phyloP scores from a whole-genome alignment of 345 rosid genomes.

The Aurinia saxatilis region DNA sequence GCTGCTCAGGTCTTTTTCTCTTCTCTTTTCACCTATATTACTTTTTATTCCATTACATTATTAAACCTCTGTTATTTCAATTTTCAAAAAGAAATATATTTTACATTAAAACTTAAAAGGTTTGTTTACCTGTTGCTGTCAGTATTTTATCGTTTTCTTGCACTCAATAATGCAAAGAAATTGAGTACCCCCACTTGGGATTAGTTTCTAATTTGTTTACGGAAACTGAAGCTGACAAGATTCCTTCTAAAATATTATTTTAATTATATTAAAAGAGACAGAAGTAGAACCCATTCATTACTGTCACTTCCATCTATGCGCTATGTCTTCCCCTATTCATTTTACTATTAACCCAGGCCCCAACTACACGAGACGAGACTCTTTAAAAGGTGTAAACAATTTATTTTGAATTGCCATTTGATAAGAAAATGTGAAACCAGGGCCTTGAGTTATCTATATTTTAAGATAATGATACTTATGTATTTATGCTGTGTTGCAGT shows the following conservation, averaged over 20 bases:
- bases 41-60: neutral
- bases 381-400: too few species aligned
- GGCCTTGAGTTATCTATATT: neutral
- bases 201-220: slow-evolving; percentile 12
- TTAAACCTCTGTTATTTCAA: too few species aligned
- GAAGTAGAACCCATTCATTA: slow-evolving; percentile 15
- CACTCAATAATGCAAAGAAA: slow-evolving; percentile 14
- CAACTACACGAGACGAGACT: neutral
- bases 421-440: neutral
- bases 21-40: too few species aligned
- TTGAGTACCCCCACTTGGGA: slow-evolving; percentile 14
- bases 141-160: neutral
- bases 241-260: neutral
- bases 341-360: too few species aligned
- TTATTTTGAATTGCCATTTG: neutral
- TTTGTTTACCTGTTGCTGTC: slow-evolving; percentile 12
- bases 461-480: neutral
- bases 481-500: slow-evolving; percentile 38
- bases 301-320: neutral
- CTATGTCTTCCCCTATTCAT: neutral
- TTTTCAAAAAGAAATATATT: too few species aligned
- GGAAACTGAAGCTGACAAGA: slow-evolving; percentile 13
- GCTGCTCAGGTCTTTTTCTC: slow-evolving; percentile 63
- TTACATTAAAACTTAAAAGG: neutral
- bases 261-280: neutral